Percentiles rank a stretch among this genome's conserved stretches.
phyloP scores from a whole-genome alignment of 441 rosid species.

The Theobroma grandiflorum region DNA sequence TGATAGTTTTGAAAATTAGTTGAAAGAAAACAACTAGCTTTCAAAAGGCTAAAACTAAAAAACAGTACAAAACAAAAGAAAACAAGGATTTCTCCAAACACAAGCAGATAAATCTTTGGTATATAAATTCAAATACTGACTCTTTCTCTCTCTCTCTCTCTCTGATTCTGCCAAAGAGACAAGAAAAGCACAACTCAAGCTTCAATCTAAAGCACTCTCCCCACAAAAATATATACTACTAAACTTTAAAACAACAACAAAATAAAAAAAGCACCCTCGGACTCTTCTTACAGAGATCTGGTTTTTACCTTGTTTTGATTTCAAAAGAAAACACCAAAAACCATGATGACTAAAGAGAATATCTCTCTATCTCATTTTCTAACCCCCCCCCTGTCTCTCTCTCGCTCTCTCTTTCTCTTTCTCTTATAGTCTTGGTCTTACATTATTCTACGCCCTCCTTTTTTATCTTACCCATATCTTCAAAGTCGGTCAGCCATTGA shows the following conservation, averaged over 20 bases:
- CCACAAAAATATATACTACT: constrained; percentile 26
- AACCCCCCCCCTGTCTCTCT: not conserved
- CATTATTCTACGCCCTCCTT: not conserved
- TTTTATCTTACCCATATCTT: constrained; percentile 18
- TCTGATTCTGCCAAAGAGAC: constrained; percentile 72
- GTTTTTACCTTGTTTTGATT: constrained; percentile 39
- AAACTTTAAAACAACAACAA: not conserved
- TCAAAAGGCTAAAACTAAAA: constrained; percentile 36
- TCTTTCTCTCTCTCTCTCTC: constrained; percentile 44
- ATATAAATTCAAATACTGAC: constrained; percentile 40
- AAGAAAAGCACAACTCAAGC: constrained; percentile 56
- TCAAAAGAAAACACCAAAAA: constrained; percentile 54
- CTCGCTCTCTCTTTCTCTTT: constrained; percentile 28
- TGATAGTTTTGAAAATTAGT: constrained; percentile 27
- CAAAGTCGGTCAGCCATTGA: constrained; percentile 46
- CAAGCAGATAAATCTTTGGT: constrained; percentile 59
- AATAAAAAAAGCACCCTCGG: constrained; percentile 43
- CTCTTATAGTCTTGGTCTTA: constrained; percentile 21
- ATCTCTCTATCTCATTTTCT: constrained; percentile 26
- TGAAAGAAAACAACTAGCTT: constrained; percentile 51
- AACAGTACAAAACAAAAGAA: constrained; percentile 49
- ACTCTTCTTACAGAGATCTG: constrained; percentile 56
- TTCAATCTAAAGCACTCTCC: constrained; percentile 44
- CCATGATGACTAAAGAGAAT: constrained; percentile 41
- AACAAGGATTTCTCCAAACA: constrained; percentile 42